These are phyloP conservation scores for Gracilaria domingensis DNA, from an alignment of 23 red algal species.

Conservation along the genomic window DNA sequence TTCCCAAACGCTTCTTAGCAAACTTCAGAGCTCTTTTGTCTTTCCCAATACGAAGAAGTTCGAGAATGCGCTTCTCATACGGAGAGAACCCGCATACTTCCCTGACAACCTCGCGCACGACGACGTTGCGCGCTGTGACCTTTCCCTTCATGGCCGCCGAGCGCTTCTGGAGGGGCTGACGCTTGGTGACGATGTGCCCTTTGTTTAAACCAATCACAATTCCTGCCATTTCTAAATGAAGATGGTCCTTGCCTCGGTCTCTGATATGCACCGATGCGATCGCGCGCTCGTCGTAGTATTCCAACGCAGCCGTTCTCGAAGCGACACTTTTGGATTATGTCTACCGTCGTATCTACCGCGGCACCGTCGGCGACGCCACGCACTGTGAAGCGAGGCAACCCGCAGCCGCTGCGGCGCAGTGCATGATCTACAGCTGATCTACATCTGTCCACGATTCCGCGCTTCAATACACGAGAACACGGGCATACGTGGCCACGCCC, in stretches of 20 bases:
- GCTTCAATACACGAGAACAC: neutral
- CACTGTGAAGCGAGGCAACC: neutral
- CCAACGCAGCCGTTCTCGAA: too few relatives aligned
- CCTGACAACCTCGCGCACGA: constrained; percentile 82
- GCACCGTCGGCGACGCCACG: too few relatives aligned
- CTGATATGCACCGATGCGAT: too few relatives aligned
- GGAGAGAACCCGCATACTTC: constrained; percentile 97
- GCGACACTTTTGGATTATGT: too few relatives aligned
- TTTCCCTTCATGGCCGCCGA: constrained; percentile 66
- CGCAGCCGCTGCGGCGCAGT: too few relatives aligned
- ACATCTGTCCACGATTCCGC: neutral
- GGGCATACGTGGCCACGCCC: neutral
- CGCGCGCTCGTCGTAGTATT: too few relatives aligned
- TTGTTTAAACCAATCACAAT: constrained; percentile 90
- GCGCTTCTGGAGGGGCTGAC: constrained; percentile 66
- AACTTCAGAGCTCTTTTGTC: constrained; percentile 99
- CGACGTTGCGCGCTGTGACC: constrained; percentile 56
- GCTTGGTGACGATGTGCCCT: constrained; percentile 98
- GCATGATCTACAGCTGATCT: neutral
- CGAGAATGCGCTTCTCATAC: constrained; percentile 97
- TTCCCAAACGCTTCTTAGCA: constrained; percentile 96
- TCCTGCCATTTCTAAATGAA: constrained; percentile 63
- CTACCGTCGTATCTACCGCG: too few relatives aligned
- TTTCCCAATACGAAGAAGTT: constrained; percentile 96
- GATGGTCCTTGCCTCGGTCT: neutral